phyloP scores from a whole-genome alignment of 148 eudicot species.

The Camellia sinensis region DNA sequence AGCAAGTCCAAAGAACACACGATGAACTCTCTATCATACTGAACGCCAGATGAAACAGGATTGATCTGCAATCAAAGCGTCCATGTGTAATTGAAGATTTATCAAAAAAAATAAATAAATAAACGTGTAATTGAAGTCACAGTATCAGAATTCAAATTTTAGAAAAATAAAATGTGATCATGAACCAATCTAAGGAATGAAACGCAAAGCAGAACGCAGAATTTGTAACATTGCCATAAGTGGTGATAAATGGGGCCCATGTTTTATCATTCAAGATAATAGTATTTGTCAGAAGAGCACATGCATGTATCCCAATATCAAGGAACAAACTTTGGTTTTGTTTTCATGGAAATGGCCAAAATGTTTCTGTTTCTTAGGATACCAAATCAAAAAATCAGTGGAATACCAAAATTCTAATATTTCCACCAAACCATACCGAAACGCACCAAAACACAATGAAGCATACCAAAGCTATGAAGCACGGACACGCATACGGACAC shows the following conservation, averaged over 20 bases:
- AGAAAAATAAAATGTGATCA: not conserved
- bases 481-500: too few relatives aligned
- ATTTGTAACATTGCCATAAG: not conserved
- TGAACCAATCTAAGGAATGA: not conserved
- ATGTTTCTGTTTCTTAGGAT: too few relatives aligned
- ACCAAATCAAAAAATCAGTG: too few relatives aligned
- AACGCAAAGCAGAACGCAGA: conserved; percentile 8
- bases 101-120: too few relatives aligned
- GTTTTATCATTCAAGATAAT: not conserved
- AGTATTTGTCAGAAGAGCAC: not conserved
- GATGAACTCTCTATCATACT: conserved; percentile 80
- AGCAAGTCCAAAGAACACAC: conserved; percentile 90
- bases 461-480: too few relatives aligned
- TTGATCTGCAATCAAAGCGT: conserved; percentile 48
- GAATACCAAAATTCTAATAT: too few relatives aligned
- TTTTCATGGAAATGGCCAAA: too few relatives aligned
- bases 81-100: not conserved
- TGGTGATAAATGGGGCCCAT: not conserved
- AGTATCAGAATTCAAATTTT: not conserved
- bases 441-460: too few relatives aligned
- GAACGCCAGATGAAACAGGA: conserved; percentile 64
- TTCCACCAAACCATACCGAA: too few relatives aligned
- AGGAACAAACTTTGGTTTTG: too few relatives aligned
- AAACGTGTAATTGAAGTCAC: not conserved
- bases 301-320: not conserved